These are phyloP conservation scores for Cylindrotheca fusiformis DNA, from an alignment of 108 stramenopile species.

Conservation along the genomic window DNA sequence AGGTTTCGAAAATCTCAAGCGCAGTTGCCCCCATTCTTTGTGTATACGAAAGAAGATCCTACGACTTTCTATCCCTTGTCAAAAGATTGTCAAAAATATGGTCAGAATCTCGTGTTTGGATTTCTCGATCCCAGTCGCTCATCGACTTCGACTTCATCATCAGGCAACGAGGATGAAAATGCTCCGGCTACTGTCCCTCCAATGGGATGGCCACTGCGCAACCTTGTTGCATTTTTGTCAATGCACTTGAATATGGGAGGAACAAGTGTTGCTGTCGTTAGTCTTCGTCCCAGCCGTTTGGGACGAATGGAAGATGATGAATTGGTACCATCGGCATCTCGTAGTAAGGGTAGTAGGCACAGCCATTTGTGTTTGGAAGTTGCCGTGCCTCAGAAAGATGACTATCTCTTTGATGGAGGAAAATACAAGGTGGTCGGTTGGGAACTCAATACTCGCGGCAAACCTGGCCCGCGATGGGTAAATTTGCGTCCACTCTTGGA, in stretches of 20 bases:
- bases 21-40: conserved; percentile 26
- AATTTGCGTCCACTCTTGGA: conserved; percentile 77
- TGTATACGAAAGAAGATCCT: conserved; percentile 8
- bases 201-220: conserved; percentile 78
- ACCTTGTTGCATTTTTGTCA: conserved; percentile 74
- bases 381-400: conserved; percentile 43
- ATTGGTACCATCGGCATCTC: conserved; percentile 1
- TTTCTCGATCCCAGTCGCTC: conserved; percentile 59
- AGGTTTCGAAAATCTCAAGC: conserved; percentile 2
- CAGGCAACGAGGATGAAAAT: too few species aligned
- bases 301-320: conserved; percentile 42
- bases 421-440: conserved; percentile 70
- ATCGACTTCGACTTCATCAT: not conserved
- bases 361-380: conserved; percentile 27
- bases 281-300: conserved; percentile 47
- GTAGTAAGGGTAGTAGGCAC: conserved; percentile 12
- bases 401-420: conserved; percentile 37
- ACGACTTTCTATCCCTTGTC: not conserved
- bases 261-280: conserved; percentile 43
- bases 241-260: conserved; percentile 62
- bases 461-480: conserved; percentile 79
- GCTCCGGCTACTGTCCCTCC: not conserved
- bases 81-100: not conserved
- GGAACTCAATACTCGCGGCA: conserved; percentile 75
- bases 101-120: conserved; percentile 43